Percentiles rank a stretch among this genome's conserved stretches.
phyloP scores from a whole-genome alignment of 345 rosid species.

The Lepidium aucheri region DNA sequence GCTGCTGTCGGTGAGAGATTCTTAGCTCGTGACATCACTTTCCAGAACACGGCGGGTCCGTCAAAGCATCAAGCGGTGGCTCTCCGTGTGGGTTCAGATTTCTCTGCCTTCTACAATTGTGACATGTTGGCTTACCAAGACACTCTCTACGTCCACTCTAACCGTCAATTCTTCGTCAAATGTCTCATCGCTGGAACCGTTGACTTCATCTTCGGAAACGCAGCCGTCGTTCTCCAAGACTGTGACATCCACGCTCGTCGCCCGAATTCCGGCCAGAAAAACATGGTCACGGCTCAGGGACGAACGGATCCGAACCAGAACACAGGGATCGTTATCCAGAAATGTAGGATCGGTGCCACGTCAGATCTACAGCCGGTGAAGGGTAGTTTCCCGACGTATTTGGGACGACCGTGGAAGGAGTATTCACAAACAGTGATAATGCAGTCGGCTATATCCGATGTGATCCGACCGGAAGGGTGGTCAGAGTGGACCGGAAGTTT shows the following conservation, averaged over 20 bases:
- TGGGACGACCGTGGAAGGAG: constrained; percentile 91
- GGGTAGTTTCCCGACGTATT: constrained; percentile 59
- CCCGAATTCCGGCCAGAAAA: constrained; percentile 79
- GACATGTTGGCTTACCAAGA: constrained; percentile 76
- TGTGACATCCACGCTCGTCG: constrained; percentile 91
- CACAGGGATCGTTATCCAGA: constrained; percentile 92
- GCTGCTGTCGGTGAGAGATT: constrained; percentile 74
- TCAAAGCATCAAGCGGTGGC: constrained; percentile 76
- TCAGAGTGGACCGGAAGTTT: constrained; percentile 66
- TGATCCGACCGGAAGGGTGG: constrained; percentile 73
- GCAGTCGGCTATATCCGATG: constrained; percentile 58
- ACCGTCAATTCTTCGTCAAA: constrained; percentile 63
- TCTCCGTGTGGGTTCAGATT: constrained; percentile 67
- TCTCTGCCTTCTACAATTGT: constrained; percentile 72
- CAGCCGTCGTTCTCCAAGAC: constrained; percentile 50
- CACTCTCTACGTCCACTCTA: constrained; percentile 62
- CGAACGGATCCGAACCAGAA: constrained; percentile 77
- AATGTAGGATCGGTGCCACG: constrained; percentile 71
- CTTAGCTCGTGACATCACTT: constrained; percentile 63
- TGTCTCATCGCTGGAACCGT: constrained; percentile 70
- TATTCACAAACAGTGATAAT: constrained; percentile 81
- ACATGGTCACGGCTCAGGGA: constrained; percentile 97
- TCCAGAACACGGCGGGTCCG: constrained; percentile 78
- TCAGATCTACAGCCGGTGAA: constrained; percentile 45
- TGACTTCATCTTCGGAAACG: constrained; percentile 79